A percentile compares a stretch with the other conserved stretches of the same genome.
Evolutionary conservation across 2,329 filamentous ascomycete genomes (phyloP).

Genomic region (Fusarium ambrosium): DNA sequence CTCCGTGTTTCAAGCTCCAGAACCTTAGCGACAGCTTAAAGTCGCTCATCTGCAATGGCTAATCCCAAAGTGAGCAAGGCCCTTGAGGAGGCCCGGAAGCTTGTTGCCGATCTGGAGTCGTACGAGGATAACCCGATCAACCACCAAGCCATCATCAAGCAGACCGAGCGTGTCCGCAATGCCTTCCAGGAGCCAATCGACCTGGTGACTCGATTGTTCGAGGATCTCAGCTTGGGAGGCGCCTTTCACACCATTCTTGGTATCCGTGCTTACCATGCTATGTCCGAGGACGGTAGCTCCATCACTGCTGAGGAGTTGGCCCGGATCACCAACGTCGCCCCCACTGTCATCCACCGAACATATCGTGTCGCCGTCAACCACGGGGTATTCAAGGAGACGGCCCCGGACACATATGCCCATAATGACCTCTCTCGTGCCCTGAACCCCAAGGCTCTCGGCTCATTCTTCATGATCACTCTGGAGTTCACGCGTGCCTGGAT

Average conservation of each 20-base stretch:
- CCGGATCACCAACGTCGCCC: constrained; percentile 46
- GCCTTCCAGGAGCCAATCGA: constrained; percentile 48
- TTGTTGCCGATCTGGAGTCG: constrained; percentile 44
- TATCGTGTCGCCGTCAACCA: constrained; percentile 50
- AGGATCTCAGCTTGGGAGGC: constrained; percentile 41
- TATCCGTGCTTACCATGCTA: constrained; percentile 44
- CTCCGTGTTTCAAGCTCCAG: not conserved
- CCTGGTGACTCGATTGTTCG: constrained; percentile 42
- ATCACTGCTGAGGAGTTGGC: constrained; percentile 41
- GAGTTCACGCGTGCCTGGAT: constrained; percentile 49
- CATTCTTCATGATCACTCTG: constrained; percentile 50
- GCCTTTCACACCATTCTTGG: constrained; percentile 47
- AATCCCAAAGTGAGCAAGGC: constrained; percentile 45
- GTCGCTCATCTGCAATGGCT: constrained; percentile 18
- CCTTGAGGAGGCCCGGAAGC: constrained; percentile 45
- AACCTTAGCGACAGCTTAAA: not conserved
- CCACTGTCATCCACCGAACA: constrained; percentile 49
- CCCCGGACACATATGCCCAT: constrained; percentile 49
- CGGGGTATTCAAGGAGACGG: constrained; percentile 49
- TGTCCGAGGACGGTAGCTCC: constrained; percentile 43
- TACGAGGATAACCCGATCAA: constrained; percentile 43
- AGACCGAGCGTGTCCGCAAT: constrained; percentile 42
- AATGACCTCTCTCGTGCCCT: constrained; percentile 49
- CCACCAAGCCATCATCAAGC: constrained; percentile 42
- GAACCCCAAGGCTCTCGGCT: constrained; percentile 46